phyloP scores from a whole-genome alignment of 2,329 filamentous ascomycete species.

The Penicillium psychrosexuale region DNA sequence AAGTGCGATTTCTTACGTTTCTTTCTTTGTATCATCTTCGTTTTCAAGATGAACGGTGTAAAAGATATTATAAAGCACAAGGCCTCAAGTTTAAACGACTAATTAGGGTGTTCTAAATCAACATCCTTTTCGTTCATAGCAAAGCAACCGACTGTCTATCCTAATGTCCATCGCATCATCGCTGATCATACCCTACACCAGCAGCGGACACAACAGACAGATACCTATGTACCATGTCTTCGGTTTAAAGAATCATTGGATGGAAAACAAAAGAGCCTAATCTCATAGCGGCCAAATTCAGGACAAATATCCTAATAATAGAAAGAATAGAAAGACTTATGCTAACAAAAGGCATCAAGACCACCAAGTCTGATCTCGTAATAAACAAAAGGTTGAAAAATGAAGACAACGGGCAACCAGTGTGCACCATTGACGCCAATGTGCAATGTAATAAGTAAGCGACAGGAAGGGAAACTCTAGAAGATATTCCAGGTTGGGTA shows the following conservation, averaged over 20 bases:
- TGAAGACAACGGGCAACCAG: neutral
- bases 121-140: neutral
- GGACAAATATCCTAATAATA: constrained; percentile 6
- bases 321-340: constrained; percentile 8
- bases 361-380: constrained; percentile 12
- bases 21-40: neutral
- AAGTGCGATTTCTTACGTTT: neutral
- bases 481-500: constrained; percentile 3
- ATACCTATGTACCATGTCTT: neutral
- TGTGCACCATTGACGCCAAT: constrained; percentile 23
- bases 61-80: neutral
- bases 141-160: neutral
- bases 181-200: neutral
- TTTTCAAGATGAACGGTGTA: no score
- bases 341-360: constrained; percentile 11
- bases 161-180: neutral
- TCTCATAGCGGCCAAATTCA: constrained; percentile 11
- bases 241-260: neutral
- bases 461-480: constrained; percentile 10
- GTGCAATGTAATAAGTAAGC: constrained; percentile 19
- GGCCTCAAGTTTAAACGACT: neutral
- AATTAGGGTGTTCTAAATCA: neutral
- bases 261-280: constrained; percentile 13
- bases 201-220: neutral
- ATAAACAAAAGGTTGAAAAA: constrained; percentile 6